Evolutionary conservation across 208 protist species (phyloP).

Genomic region (Trypanosoma brucei): DNA sequence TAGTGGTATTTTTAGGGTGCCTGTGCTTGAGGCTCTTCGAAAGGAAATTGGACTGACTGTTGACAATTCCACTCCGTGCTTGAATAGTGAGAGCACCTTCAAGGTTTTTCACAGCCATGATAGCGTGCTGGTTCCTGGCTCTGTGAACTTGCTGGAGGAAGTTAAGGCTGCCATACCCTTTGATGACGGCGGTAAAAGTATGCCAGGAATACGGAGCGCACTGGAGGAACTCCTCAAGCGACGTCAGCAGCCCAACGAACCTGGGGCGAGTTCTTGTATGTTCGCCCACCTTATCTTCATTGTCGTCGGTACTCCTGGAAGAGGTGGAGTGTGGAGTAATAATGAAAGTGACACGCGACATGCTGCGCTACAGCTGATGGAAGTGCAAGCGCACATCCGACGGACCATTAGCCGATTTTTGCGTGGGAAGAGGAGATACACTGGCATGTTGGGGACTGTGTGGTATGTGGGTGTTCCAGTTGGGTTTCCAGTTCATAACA

Average conservation of each 20-base stretch:
- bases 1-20: background rate
- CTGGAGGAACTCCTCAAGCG: conserved; percentile 2
- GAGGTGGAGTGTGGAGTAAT: background rate
- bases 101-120: conserved; percentile 21
- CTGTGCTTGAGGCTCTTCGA: conserved; percentile 5
- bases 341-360: background rate
- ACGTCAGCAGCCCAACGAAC: background rate
- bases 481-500: conserved; percentile 12
- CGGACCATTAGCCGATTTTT: conserved; percentile 13
- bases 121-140: background rate
- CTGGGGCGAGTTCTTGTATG: conserved; percentile 1
- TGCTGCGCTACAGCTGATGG: background rate
- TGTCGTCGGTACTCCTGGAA: background rate
- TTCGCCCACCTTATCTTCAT: conserved; percentile 11
- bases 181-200: conserved; percentile 5
- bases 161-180: conserved; percentile 11
- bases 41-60: conserved; percentile 2
- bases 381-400: conserved; percentile 8
- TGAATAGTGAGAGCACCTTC: background rate
- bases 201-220: conserved; percentile 1
- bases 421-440: conserved; percentile 14
- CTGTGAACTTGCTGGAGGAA: conserved; percentile 1
- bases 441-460: conserved; percentile 7
- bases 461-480: conserved; percentile 17
- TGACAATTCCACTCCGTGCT: background rate